Conservation (phyloP, 768 basidiomycete species). For the Lentinula lateritia region DNA sequence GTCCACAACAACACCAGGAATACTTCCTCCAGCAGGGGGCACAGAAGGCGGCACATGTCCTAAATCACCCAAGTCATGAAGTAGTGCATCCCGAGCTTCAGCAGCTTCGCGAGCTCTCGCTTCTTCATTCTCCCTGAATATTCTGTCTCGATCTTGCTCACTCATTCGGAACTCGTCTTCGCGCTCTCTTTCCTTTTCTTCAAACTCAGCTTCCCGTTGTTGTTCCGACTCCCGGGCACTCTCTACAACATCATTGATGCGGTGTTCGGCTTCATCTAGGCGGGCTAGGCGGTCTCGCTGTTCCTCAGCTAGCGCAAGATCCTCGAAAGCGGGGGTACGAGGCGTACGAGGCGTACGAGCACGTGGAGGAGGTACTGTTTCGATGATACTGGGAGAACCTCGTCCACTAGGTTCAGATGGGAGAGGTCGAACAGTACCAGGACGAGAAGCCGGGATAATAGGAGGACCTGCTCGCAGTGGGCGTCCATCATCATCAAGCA, state of each 20-base stretch:
- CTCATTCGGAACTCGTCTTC: constrained; percentile 59
- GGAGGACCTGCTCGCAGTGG: neutral
- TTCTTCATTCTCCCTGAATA: constrained; percentile 56
- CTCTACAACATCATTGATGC: constrained; percentile 40
- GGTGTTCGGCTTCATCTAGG: constrained; percentile 49
- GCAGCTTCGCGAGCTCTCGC: constrained; percentile 52
- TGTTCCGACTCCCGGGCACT: constrained; percentile 57
- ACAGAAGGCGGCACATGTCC: constrained; percentile 5
- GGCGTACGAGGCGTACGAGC: constrained; percentile 28
- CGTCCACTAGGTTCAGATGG: neutral
- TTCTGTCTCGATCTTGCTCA: constrained; percentile 59
- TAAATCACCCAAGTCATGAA: neutral
- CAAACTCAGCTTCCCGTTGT: constrained; percentile 59
- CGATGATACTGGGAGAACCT: neutral
- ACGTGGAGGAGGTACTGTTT: neutral
- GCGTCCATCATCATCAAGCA: neutral
- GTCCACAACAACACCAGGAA: constrained; percentile 35
- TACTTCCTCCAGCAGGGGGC: constrained; percentile 24
- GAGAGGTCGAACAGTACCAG: neutral
- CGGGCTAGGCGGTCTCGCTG: constrained; percentile 52
- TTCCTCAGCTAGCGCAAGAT: constrained; percentile 34
- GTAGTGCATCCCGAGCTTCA: constrained; percentile 27
- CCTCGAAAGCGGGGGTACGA: constrained; percentile 24
- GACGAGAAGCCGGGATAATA: neutral
- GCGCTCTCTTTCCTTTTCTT: constrained; percentile 54